phyloP scores from a whole-genome alignment of 495 filamentous ascomycete genomes.

The Lasiosphaeria miniovina region DNA sequence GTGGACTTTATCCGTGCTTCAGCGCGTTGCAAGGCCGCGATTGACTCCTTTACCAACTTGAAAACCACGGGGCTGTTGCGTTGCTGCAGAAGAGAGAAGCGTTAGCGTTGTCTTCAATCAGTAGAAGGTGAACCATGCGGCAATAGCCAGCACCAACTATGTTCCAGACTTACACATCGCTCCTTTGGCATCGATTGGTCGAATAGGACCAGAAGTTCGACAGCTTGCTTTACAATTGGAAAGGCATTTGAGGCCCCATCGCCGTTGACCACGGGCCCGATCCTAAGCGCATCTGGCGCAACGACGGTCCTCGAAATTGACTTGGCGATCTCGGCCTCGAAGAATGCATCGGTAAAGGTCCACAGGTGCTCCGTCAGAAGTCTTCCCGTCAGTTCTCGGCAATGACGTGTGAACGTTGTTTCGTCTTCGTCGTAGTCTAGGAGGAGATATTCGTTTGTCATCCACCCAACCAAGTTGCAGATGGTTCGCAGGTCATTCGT shows the following conservation, averaged over 20 bases:
- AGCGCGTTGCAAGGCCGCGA: conserved; percentile 48
- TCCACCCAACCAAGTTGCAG: conserved; percentile 74
- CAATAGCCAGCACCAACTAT: not conserved
- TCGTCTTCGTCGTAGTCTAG: conserved; percentile 70
- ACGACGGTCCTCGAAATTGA: conserved; percentile 47
- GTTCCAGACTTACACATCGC: conserved; percentile 63
- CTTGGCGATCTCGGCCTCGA: conserved; percentile 50
- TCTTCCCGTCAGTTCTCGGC: conserved; percentile 60
- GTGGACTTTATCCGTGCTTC: conserved; percentile 46
- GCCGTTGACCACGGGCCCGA: conserved; percentile 36
- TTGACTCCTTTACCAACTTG: conserved; percentile 45
- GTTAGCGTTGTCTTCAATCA: not conserved
- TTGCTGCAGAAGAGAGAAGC: conserved; percentile 38
- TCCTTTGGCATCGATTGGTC: conserved; percentile 63
- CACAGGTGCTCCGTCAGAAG: conserved; percentile 52
- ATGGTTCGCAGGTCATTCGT: conserved; percentile 46
- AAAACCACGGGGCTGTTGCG: conserved; percentile 48
- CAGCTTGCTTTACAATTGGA: conserved; percentile 68
- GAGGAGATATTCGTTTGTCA: conserved; percentile 78
- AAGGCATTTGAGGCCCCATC: conserved; percentile 56
- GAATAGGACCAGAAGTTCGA: conserved; percentile 79
- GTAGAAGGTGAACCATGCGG: not conserved
- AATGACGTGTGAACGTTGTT: conserved; percentile 70
- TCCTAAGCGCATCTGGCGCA: conserved; percentile 40
- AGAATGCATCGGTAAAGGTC: conserved; percentile 47